Percentiles rank a stretch among this genome's conserved stretches.
Evolutionary conservation across 2,329 filamentous ascomycete genomes (phyloP).

Genomic region (Purpureocillium lavendulum): DNA sequence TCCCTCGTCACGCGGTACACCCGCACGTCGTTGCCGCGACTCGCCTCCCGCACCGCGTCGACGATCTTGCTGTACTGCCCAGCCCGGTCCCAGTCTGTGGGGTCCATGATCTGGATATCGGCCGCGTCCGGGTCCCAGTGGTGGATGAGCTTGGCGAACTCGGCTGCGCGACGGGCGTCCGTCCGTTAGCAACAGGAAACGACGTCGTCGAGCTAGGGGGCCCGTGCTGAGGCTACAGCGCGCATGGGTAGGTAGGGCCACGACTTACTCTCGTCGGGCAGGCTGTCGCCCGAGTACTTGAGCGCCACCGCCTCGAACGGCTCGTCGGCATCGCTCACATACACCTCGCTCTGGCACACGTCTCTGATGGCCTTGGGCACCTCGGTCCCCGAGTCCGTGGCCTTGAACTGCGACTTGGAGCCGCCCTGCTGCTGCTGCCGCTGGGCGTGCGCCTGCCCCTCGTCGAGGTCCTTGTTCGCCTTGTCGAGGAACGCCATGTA

Average conservation of each 20-base stretch:
- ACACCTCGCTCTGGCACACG: conserved; percentile 49
- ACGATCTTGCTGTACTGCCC: conserved; percentile 63
- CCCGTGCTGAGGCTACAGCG: too few relatives aligned
- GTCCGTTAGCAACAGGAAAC: too few relatives aligned
- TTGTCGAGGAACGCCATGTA: conserved; percentile 83
- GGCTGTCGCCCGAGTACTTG: conserved; percentile 42
- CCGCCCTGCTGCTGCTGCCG: conserved; percentile 9
- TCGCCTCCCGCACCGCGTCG: conserved; percentile 58
- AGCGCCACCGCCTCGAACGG: conserved; percentile 72
- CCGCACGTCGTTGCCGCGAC: conserved; percentile 57
- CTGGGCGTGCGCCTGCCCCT: conserved; percentile 17
- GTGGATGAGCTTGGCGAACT: conserved; percentile 61
- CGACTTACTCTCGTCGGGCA: conserved; percentile 54
- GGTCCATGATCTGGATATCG: conserved; percentile 56
- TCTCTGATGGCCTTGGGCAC: conserved; percentile 52
- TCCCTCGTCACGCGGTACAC: conserved; percentile 64
- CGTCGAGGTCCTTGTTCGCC: conserved; percentile 70
- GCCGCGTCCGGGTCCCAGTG: conserved; percentile 44
- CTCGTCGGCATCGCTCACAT: conserved; percentile 77
- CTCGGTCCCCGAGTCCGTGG: conserved; percentile 42
- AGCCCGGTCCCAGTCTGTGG: conserved; percentile 63
- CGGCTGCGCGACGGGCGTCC: conserved; percentile 34
- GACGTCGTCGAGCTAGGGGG: too few relatives aligned
- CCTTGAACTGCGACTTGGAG: conserved; percentile 34
- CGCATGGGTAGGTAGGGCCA: too few relatives aligned